A percentile compares a stretch with the other conserved stretches of the same genome.
phyloP scores from a whole-genome alignment of 148 eudicot species.

The Gaultheria prostrata region DNA sequence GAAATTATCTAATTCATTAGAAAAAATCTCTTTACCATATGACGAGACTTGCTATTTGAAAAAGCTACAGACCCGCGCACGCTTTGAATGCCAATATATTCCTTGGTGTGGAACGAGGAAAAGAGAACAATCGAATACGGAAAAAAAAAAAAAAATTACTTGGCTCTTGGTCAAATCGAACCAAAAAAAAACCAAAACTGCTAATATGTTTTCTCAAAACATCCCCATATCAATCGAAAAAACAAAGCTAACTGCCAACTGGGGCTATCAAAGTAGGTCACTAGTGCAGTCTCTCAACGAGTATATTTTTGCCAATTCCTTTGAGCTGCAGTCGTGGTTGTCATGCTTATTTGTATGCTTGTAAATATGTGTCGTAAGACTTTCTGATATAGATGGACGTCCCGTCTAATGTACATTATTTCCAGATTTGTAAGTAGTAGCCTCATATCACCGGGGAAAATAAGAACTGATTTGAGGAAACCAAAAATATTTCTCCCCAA shows the following conservation, averaged over 20 bases:
- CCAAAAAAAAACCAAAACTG: background rate
- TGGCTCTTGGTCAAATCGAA: background rate
- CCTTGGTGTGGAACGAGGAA: too few species aligned
- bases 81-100: background rate
- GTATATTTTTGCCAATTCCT: background rate
- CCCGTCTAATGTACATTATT: background rate
- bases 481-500: background rate
- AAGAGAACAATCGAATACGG: background rate
- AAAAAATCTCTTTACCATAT: background rate
- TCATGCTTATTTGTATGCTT: background rate
- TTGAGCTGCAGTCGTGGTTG: background rate
- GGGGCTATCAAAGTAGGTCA: background rate
- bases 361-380: background rate
- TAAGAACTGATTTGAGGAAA: background rate
- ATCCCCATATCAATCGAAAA: background rate
- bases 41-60: background rate
- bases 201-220: background rate
- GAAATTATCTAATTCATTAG: background rate
- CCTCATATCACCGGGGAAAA: background rate
- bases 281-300: background rate
- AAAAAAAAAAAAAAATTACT: background rate
- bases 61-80: background rate
- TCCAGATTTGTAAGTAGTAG: background rate
- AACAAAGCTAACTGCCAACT: background rate
- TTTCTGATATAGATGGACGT: background rate